A percentile compares a stretch with the other conserved stretches of the same genome.
phyloP scores from a whole-genome alignment of 108 stramenopile species.

The Fragilariopsis cylindrus region DNA sequence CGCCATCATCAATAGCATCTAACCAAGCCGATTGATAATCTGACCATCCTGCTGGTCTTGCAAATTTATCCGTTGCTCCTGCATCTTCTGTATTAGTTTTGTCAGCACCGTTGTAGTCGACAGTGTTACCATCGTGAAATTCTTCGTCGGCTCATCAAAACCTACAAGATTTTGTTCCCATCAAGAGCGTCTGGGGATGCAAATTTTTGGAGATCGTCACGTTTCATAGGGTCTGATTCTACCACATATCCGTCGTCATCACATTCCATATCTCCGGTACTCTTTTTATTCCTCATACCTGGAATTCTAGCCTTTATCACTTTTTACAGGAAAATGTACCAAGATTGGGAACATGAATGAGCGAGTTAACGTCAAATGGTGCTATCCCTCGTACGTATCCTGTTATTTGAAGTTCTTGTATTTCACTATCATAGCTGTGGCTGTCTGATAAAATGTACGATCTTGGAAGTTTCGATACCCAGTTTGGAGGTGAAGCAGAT shows the following conservation, averaged over 20 bases:
- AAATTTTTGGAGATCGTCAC: constrained; percentile 85
- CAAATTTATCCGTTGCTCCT: constrained; percentile 37
- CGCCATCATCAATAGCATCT: constrained; percentile 81
- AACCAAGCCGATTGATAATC: constrained; percentile 97
- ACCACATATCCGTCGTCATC: constrained; percentile 30
- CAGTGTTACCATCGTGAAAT: constrained; percentile 29
- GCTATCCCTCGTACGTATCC: constrained; percentile 90
- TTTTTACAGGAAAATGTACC: constrained; percentile 87
- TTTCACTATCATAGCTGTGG: constrained; percentile 53
- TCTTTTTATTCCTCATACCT: constrained; percentile 34
- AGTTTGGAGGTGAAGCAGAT: constrained; percentile 68
- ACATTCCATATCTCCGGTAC: constrained; percentile 20
- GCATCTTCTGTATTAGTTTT: constrained; percentile 41
- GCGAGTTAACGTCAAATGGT: constrained; percentile 82
- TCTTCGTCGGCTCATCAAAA: constrained; percentile 84
- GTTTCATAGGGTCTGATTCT: constrained; percentile 52
- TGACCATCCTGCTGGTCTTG: constrained; percentile 90
- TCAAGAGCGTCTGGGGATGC: constrained; percentile 91
- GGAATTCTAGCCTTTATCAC: constrained; percentile 22
- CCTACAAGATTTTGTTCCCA: constrained; percentile 99
- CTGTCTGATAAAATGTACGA: constrained; percentile 71
- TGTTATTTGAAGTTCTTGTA: constrained; percentile 67
- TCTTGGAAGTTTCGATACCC: constrained; percentile 73
- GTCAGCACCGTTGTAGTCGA: constrained; percentile 45
- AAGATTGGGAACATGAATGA: constrained; percentile 87